phyloP scores from a whole-genome alignment of 2,329 filamentous ascomycete genomes.

The Fusarium cicatricum region DNA sequence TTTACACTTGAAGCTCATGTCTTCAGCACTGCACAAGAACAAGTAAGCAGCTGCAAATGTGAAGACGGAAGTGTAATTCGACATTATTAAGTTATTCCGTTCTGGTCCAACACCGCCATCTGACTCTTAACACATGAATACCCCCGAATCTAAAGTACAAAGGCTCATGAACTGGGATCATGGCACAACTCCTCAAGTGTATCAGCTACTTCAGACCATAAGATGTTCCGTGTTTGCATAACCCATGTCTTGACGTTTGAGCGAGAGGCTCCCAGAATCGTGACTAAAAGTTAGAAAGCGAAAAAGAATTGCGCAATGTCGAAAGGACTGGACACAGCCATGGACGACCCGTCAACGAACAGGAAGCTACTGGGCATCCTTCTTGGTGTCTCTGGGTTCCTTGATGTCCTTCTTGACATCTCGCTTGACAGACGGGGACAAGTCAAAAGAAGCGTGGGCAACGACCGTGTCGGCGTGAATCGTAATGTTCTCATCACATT shows the following conservation, averaged over 20 bases:
- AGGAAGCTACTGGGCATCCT: conserved; percentile 22
- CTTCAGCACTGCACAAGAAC: neutral
- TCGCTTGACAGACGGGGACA: conserved; percentile 58
- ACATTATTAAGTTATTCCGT: conserved; percentile 38
- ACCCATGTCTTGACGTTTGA: conserved; percentile 37
- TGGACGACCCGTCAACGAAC: neutral
- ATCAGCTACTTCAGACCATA: conserved; percentile 49
- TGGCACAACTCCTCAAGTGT: conserved; percentile 44
- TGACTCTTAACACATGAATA: conserved; percentile 36
- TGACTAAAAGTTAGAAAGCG: conserved; percentile 18
- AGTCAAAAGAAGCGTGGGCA: conserved; percentile 54
- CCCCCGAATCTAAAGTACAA: conserved; percentile 52
- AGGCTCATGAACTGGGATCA: conserved; percentile 46
- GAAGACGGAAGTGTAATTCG: conserved; percentile 29
- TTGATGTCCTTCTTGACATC: conserved; percentile 46
- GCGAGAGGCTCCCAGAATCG: conserved; percentile 32
- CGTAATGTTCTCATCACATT: conserved; percentile 63
- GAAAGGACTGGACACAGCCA: neutral
- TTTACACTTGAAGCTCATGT: neutral
- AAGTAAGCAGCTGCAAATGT: neutral
- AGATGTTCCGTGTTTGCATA: conserved; percentile 47
- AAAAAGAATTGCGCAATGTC: conserved; percentile 10
- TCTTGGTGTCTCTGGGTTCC: neutral
- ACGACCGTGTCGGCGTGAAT: conserved; percentile 60
- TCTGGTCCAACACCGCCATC: conserved; percentile 30